These are phyloP conservation scores for Arthonia radiata DNA, from an alignment of 495 filamentous ascomycete genomes.

Conservation along the genomic window DNA sequence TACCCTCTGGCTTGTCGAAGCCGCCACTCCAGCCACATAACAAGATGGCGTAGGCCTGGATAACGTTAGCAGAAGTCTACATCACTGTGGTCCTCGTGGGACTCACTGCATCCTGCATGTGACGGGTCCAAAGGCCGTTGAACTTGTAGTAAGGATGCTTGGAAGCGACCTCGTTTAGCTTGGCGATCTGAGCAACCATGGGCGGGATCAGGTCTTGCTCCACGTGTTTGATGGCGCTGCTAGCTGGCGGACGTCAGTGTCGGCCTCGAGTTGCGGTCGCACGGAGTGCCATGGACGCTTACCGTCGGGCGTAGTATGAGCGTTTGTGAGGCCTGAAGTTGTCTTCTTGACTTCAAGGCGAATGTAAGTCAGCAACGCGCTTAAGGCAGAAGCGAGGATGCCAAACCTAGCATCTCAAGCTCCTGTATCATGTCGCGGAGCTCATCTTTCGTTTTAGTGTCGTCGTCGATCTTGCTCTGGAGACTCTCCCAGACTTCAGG, in stretches of 20 bases:
- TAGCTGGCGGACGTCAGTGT: not conserved
- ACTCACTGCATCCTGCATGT: conserved; percentile 55
- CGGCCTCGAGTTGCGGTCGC: not conserved
- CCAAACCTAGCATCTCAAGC: conserved; percentile 42
- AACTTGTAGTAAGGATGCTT: conserved; percentile 89
- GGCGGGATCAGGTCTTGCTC: not conserved
- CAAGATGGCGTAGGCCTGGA: conserved; percentile 38
- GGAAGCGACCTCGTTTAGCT: conserved; percentile 46
- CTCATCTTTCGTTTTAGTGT: conserved; percentile 33
- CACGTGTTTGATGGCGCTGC: not conserved
- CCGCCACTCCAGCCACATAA: conserved; percentile 60
- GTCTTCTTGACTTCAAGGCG: not conserved
- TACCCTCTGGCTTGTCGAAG: conserved; percentile 22
- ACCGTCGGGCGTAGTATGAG: not conserved
- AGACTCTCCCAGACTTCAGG: conserved; percentile 68
- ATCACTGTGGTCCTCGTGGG: not conserved
- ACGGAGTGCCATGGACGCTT: not conserved
- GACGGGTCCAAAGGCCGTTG: conserved; percentile 61
- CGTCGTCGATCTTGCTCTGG: conserved; percentile 74
- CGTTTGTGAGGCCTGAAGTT: not conserved
- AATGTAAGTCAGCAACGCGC: not conserved
- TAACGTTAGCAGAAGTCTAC: conserved; percentile 2
- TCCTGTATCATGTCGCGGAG: conserved; percentile 56
- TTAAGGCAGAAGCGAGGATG: not conserved
- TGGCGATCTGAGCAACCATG: conserved; percentile 12